Conservation (phyloP, 1,284 basidiomycete genomes). For the Sutorius eximius region DNA sequence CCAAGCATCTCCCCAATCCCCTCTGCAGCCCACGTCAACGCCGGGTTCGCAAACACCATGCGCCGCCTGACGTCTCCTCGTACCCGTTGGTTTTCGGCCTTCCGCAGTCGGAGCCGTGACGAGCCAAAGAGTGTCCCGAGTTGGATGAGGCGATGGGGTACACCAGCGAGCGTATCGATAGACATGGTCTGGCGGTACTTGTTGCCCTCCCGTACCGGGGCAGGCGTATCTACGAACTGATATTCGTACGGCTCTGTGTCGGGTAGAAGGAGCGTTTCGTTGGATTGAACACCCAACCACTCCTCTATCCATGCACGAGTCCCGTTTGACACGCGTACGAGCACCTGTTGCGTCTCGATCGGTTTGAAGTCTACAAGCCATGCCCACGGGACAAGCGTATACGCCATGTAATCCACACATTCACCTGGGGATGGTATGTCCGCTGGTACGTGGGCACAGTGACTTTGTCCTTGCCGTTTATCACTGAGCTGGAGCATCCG, state of each 20-base stretch:
- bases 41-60: conserved; percentile 54
- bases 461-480: conserved; percentile 48
- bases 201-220: conserved; percentile 24
- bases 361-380: conserved; percentile 59
- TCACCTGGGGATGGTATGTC: conserved; percentile 45
- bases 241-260: conserved; percentile 63
- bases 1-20: conserved; percentile 47
- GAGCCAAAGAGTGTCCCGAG: conserved; percentile 71
- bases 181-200: conserved; percentile 46
- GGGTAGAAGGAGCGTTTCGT: conserved; percentile 48
- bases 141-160: conserved; percentile 49
- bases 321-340: conserved; percentile 50
- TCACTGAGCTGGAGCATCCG: conserved; percentile 47
- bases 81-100: conserved; percentile 38
- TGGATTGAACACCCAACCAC: conserved; percentile 38
- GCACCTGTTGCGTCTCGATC: conserved; percentile 34
- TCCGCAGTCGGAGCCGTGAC: conserved; percentile 55
- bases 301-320: conserved; percentile 49
- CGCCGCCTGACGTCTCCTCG: conserved; percentile 47
- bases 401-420: conserved; percentile 58
- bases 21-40: conserved; percentile 43
- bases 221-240: conserved; percentile 59
- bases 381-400: conserved; percentile 65
- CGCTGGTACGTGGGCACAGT: conserved; percentile 45
- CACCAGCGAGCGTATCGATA: conserved; percentile 17